phyloP scores from a whole-genome alignment of 768 basidiomycete species.

The Rhodocollybia butyracea region DNA sequence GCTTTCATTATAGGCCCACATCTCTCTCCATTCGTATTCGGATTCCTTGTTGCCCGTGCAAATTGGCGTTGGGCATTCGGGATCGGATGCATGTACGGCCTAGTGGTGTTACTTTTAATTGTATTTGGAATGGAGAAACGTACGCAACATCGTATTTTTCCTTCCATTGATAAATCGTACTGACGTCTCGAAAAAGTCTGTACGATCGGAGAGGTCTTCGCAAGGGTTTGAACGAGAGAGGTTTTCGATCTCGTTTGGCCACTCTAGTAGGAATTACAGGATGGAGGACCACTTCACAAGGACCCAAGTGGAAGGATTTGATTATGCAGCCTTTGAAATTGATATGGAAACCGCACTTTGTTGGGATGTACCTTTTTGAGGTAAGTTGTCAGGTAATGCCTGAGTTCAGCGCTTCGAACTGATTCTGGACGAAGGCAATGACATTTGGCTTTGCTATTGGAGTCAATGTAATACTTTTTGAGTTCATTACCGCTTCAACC shows the following conservation, averaged over 20 bases:
- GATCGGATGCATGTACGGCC: constrained; percentile 42
- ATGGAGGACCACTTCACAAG: constrained; percentile 37
- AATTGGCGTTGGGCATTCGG: constrained; percentile 54
- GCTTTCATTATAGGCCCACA: constrained; percentile 48
- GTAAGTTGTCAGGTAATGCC: constrained; percentile 19
- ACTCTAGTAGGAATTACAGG: constrained; percentile 44
- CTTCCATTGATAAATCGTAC: background rate
- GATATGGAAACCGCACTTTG: constrained; percentile 46
- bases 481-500: no score
- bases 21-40: constrained; percentile 46
- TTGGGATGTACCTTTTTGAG: constrained; percentile 39
- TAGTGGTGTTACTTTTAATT: constrained; percentile 38
- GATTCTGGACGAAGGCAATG: constrained; percentile 20
- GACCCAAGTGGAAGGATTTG: constrained; percentile 35
- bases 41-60: constrained; percentile 44
- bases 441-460: constrained; percentile 43
- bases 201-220: no score
- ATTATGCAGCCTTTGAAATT: constrained; percentile 34
- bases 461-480: constrained; percentile 41
- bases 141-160: constrained; percentile 29
- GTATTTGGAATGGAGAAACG: constrained; percentile 42
- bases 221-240: no score
- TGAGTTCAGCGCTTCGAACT: background rate
- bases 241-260: constrained; percentile 36
- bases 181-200: constrained; percentile 23